Conservation (phyloP, 352 stramenopile genomes). For the Globisporangium lucens region DNA sequence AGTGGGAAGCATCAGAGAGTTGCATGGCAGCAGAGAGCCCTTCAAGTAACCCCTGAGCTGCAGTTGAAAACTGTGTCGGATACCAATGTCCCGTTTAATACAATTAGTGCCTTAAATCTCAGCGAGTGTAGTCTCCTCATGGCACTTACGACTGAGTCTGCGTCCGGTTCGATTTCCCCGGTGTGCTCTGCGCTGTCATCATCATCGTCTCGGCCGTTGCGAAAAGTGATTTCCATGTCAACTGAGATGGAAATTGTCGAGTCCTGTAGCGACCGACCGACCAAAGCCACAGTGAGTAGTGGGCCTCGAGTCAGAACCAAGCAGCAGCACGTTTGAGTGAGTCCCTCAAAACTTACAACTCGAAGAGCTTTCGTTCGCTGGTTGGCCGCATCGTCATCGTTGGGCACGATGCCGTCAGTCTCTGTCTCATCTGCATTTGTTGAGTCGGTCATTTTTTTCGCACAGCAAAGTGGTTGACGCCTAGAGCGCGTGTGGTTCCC, state of each 20-base stretch:
- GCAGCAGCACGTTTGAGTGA: no score
- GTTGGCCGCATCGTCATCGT: neutral
- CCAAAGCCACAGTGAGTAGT: no score
- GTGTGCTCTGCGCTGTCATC: neutral
- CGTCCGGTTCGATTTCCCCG: neutral
- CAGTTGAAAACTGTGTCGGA: conserved; percentile 5
- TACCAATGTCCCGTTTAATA: neutral
- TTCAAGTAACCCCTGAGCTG: conserved; percentile 9
- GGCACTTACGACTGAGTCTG: conserved; percentile 1
- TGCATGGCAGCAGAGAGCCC: conserved; percentile 4
- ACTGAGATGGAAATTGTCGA: conserved; percentile 5
- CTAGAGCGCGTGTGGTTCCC: neutral
- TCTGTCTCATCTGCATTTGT: neutral
- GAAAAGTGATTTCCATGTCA: neutral
- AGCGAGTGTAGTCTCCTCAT: neutral
- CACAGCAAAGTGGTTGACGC: neutral
- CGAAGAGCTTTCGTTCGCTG: neutral
- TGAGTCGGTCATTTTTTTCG: neutral
- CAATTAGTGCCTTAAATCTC: neutral
- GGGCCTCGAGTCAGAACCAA: no score
- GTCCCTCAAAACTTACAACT: neutral
- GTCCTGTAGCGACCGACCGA: conserved; percentile 2
- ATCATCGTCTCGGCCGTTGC: neutral
- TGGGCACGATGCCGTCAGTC: neutral
- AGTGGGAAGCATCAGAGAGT: neutral